Evolutionary conservation across 768 basidiomycete genomes (phyloP), one percentile per base, ranked within the genome.

Genomic region (Pisolithus orientalis): DNA sequence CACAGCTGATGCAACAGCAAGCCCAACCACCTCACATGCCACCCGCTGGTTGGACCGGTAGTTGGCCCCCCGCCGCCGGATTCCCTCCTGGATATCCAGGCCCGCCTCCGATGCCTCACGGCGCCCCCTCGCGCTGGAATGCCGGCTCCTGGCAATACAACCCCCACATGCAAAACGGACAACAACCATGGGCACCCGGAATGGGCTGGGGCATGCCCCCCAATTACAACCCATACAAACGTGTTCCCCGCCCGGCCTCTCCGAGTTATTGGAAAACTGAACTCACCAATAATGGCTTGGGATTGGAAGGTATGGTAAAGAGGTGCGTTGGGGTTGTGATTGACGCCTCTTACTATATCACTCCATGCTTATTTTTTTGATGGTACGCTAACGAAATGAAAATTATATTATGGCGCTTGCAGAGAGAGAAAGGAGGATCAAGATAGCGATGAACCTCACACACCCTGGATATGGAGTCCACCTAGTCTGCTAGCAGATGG

Each of bases 391-490:
- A 46, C 52, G 53, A 50, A 53, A 39, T 46, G 13, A 21, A 21
- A 21, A 21, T 21, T 21, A 21, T 21, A 21, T 21, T 21, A 21
- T 21, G 21, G 21, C 47, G 13, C 50, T 47, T 53, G 2, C 37
- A 66, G 66, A 47, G 58, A 53, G 52, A 58, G 59, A 0, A 61
- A 62, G 57, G 72, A 61, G 60, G 76, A 56, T 57, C 64, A 45
- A 65, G 69, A 52, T 10, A 69, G 71, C 17, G 69, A 69, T 16
- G 69, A 67, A 14, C 68, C 72, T 6, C 72, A 76, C 13, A 87
- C 87, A 0, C 87, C 87, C 7, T 89, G 86, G 86, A 75, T 87
- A 51, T 89, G 87, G 87, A 82, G 76, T 65, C 79, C 84, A 25
- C 62, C 74, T 34, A 68, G 70, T 52, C 68, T 83, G 21, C 62